Evolutionary conservation across 78 protist genomes (phyloP).

Genomic region (Planoprotostelium fungivorum): DNA sequence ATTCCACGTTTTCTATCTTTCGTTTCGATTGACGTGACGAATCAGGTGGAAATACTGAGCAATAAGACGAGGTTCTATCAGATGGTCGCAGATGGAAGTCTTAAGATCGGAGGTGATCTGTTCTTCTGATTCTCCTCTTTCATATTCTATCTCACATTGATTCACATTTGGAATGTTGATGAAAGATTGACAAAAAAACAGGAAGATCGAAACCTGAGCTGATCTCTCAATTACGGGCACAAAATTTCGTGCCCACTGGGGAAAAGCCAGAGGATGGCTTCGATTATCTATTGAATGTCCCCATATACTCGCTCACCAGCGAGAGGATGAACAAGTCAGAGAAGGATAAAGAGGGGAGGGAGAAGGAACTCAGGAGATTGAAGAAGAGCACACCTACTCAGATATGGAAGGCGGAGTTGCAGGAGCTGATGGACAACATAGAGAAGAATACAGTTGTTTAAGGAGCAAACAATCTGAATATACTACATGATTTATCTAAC

Average conservation of each 20-base stretch:
- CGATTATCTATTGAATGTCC: constrained; percentile 27
- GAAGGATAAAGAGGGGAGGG: background rate
- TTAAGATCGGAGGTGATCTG: background rate
- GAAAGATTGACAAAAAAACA: constrained; percentile 17
- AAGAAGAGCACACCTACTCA: background rate
- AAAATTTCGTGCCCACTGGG: background rate
- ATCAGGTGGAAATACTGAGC: background rate
- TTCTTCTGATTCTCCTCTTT: too few relatives aligned
- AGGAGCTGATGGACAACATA: constrained; percentile 8
- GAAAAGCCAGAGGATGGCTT: constrained; percentile 16
- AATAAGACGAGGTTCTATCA: background rate
- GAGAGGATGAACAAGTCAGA: constrained; percentile 28
- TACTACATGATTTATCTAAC: too few relatives aligned
- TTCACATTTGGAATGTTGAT: constrained; percentile 13
- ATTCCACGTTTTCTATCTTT: constrained; percentile 11
- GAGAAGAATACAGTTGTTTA: background rate
- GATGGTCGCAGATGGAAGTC: background rate
- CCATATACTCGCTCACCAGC: constrained; percentile 42
- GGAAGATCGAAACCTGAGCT: constrained; percentile 28
- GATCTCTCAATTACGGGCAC: constrained; percentile 5
- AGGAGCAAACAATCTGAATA: background rate
- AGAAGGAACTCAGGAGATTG: background rate
- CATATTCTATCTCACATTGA: background rate
- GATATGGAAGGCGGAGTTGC: constrained; percentile 25
- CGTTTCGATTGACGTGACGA: background rate